Conservation (phyloP, 2,329 filamentous ascomycete genomes). For the Akanthomyces uredinophilus region DNA sequence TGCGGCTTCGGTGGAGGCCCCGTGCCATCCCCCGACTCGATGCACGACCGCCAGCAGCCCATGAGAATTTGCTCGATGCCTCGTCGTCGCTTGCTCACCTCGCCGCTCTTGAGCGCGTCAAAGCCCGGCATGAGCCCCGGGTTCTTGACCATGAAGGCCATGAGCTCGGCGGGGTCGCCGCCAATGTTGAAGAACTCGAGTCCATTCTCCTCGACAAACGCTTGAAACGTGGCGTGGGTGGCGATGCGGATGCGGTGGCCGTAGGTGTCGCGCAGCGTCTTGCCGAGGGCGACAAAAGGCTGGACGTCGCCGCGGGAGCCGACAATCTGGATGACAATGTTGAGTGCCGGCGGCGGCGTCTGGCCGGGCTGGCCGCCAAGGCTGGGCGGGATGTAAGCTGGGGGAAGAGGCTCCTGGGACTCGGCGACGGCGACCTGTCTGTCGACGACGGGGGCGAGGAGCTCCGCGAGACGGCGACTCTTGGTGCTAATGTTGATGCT, state of each 20-base stretch:
- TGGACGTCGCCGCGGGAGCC: conserved; percentile 72
- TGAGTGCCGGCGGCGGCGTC: conserved; percentile 52
- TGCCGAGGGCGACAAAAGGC: conserved; percentile 66
- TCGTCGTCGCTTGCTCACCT: conserved; percentile 67
- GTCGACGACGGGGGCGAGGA: conserved; percentile 61
- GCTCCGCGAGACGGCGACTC: conserved; percentile 57
- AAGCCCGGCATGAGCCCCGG: conserved; percentile 80
- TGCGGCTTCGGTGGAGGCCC: conserved; percentile 45
- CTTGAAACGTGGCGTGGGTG: conserved; percentile 64
- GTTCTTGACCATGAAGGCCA: conserved; percentile 91
- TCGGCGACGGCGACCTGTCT: conserved; percentile 47
- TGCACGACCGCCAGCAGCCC: conserved; percentile 82
- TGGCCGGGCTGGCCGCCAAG: conserved; percentile 57
- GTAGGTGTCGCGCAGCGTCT: conserved; percentile 57
- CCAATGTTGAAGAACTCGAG: conserved; percentile 74
- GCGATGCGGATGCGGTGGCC: conserved; percentile 69
- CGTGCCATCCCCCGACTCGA: conserved; percentile 68
- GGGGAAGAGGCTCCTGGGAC: conserved; percentile 45
- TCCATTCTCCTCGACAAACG: conserved; percentile 63
- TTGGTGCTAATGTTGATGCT: conserved; percentile 76
- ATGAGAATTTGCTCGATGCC: conserved; percentile 76
- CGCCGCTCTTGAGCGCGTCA: conserved; percentile 69
- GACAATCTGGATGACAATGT: conserved; percentile 71
- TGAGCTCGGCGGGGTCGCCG: conserved; percentile 69
- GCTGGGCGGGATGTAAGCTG: conserved; percentile 67